Conservation (phyloP, 2,329 filamentous ascomycete species). For the Ramularia endophylla region DNA sequence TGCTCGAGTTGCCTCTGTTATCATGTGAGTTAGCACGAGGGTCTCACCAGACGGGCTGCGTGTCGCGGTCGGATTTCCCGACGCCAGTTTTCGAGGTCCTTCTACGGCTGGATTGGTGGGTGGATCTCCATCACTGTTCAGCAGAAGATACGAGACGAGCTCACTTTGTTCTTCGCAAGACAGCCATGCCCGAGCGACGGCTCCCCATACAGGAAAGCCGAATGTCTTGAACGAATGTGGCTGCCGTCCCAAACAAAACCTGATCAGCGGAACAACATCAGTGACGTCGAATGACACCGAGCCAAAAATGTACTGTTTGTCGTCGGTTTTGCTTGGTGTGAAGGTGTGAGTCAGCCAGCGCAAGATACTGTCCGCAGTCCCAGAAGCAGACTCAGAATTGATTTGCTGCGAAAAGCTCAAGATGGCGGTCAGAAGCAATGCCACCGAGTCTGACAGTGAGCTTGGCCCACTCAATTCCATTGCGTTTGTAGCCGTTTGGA, state of each 20-base stretch:
- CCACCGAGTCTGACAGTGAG: slow-evolving; percentile 69
- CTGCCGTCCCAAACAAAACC: slow-evolving; percentile 58
- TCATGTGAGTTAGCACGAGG: slow-evolving; percentile 19
- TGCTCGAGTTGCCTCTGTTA: slow-evolving; percentile 16
- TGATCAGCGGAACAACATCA: slow-evolving; percentile 64
- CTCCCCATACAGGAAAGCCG: slow-evolving; percentile 34
- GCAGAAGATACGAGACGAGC: slow-evolving; percentile 47
- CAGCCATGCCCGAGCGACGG: slow-evolving; percentile 41
- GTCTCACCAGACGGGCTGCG: slow-evolving; percentile 13
- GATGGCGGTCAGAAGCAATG: slow-evolving; percentile 65
- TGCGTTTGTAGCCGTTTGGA: slow-evolving; percentile 66
- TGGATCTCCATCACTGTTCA: slow-evolving; percentile 19
- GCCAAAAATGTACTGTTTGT: slow-evolving; percentile 60
- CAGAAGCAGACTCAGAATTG: slow-evolving; percentile 62
- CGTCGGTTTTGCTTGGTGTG: slow-evolving; percentile 59
- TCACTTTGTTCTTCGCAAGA: slow-evolving; percentile 35
- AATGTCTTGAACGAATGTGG: slow-evolving; percentile 21
- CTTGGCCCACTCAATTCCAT: slow-evolving; percentile 78
- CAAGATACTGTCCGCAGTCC: slow-evolving; percentile 65
- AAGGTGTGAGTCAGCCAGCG: slow-evolving; percentile 79
- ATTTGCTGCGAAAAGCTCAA: slow-evolving; percentile 61
- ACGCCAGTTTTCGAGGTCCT: slow-evolving; percentile 1
- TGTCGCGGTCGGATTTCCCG: slow-evolving; percentile 1
- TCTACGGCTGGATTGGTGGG: slow-evolving; percentile 4
- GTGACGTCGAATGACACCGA: slow-evolving; percentile 58